A percentile compares a stretch with the other conserved stretches of the same genome.
These are phyloP conservation scores for Quercus engelmannii DNA, from an alignment of 306 rosid species.

Conservation along the genomic window DNA sequence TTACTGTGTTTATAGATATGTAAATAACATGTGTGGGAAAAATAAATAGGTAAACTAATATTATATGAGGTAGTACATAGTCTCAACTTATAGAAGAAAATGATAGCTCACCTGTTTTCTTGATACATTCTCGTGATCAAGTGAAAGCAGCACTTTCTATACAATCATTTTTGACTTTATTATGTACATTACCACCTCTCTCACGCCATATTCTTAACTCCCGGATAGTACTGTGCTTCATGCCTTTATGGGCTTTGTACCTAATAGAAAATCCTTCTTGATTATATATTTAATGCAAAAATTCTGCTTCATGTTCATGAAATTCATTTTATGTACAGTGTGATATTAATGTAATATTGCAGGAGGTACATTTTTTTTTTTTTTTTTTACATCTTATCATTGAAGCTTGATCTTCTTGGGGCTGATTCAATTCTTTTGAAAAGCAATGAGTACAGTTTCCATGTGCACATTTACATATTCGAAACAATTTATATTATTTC, in stretches of 20 bases:
- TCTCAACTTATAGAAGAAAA: neutral
- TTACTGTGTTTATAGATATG: too few species aligned
- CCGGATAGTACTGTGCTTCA: neutral
- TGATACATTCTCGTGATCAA: conserved; percentile 24
- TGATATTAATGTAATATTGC: neutral
- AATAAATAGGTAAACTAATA: too few species aligned
- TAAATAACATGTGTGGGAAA: too few species aligned
- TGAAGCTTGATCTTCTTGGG: neutral
- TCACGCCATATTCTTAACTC: conserved; percentile 24
- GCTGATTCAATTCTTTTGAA: too few species aligned
- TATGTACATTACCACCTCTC: conserved; percentile 6
- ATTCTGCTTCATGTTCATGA: neutral
- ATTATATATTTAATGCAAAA: neutral
- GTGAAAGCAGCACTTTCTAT: neutral
- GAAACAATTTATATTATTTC: too few species aligned
- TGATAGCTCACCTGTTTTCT: conserved; percentile 25
- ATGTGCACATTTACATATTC: too few species aligned
- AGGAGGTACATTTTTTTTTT: neutral
- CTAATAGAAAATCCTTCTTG: too few species aligned
- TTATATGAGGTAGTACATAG: neutral
- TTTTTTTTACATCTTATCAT: neutral
- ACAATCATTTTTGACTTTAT: neutral
- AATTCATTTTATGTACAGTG: too few species aligned
- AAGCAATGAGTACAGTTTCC: too few species aligned
- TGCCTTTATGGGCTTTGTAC: too few species aligned